A percentile compares a stretch with the other conserved stretches of the same genome.
Conservation (phyloP, 495 filamentous ascomycete species). For the Daldinia concentrica region DNA sequence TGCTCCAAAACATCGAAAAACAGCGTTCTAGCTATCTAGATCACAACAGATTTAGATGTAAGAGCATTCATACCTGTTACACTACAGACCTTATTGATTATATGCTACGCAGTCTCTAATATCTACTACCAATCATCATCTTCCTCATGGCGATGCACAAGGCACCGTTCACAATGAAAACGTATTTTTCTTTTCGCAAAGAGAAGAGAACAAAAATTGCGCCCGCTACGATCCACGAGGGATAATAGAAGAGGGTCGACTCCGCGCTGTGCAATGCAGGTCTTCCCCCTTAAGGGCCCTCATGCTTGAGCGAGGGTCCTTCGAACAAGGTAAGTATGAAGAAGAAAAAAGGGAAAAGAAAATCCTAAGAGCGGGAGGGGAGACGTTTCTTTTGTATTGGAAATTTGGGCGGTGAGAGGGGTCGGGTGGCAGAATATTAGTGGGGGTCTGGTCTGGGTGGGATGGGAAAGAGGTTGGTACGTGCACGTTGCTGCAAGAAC, state of each 20-base stretch:
- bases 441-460: background rate
- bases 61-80: no score
- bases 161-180: constrained; percentile 39
- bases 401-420: constrained; percentile 3
- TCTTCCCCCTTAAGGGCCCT: constrained; percentile 67
- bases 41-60: no score
- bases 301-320: constrained; percentile 68
- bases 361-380: background rate
- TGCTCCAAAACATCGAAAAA: no score
- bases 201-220: constrained; percentile 43
- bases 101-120: no score
- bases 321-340: constrained; percentile 81
- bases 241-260: constrained; percentile 71
- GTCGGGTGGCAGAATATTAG: constrained; percentile 18
- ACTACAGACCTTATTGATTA: no score
- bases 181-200: background rate
- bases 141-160: constrained; percentile 38
- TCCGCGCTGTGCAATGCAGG: constrained; percentile 84
- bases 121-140: constrained; percentile 1
- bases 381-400: constrained; percentile 2
- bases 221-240: constrained; percentile 69
- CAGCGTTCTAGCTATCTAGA: no score
- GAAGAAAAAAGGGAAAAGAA: constrained; percentile 55
- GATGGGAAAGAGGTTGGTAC: background rate
- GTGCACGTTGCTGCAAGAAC: background rate